Evolutionary conservation across 2,329 filamentous ascomycete species (phyloP).

Genomic region (Annulohypoxylon truncatum): DNA sequence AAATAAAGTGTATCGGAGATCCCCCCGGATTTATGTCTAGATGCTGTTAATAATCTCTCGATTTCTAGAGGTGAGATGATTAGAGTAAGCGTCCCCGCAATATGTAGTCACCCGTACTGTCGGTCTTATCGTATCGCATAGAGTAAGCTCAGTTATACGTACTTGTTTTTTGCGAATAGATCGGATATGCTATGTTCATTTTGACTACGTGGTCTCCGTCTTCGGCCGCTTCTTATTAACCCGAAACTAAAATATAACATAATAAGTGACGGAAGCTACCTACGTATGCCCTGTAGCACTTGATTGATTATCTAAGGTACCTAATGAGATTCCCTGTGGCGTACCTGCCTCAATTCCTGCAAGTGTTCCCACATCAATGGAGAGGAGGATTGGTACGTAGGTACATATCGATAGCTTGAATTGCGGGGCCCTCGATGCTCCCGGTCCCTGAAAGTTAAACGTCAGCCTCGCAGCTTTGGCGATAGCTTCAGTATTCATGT

Average conservation of each 20-base stretch:
- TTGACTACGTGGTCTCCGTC: constrained; percentile 24
- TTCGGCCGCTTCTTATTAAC: constrained; percentile 27
- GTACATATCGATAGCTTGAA: constrained; percentile 26
- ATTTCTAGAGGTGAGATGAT: constrained; percentile 22
- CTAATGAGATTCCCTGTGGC: background rate
- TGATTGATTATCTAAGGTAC: background rate
- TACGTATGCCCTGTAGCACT: too few species aligned
- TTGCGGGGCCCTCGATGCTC: constrained; percentile 34
- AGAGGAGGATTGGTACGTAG: constrained; percentile 16
- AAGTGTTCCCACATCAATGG: constrained; percentile 4
- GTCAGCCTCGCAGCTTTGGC: constrained; percentile 32
- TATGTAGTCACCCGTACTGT: background rate
- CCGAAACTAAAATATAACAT: constrained; percentile 7
- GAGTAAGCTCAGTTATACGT: constrained; percentile 25
- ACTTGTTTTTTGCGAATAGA: background rate
- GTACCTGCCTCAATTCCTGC: constrained; percentile 5
- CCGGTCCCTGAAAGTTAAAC: constrained; percentile 24
- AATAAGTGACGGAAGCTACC: background rate
- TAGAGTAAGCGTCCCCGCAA: constrained; percentile 21
- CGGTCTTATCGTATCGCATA: constrained; percentile 13
- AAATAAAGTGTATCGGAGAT: background rate
- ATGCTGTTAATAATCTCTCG: constrained; percentile 21
- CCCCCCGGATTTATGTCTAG: background rate
- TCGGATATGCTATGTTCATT: constrained; percentile 3
- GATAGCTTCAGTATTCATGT: constrained; percentile 29